phyloP scores from a whole-genome alignment of 257 asterid species.

The Primulina huaijiensis region DNA sequence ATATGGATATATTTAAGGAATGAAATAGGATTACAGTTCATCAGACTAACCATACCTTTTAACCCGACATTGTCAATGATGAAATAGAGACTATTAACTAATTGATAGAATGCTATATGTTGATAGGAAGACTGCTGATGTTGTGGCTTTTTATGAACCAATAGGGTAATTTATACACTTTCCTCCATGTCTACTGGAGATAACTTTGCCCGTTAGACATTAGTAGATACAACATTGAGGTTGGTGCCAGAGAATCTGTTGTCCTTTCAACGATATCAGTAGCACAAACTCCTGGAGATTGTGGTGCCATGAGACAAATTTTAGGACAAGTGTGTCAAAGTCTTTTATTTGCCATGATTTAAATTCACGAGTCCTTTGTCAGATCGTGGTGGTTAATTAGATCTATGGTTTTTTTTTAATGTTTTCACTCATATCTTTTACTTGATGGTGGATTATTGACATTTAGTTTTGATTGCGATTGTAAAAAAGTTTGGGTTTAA shows the following conservation, averaged over 20 bases:
- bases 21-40: not conserved
- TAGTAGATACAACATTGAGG: not conserved
- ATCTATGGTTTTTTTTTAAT: not conserved
- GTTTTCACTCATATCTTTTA: constrained; percentile 9
- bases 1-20: not conserved
- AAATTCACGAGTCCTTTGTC: constrained; percentile 3
- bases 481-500: constrained; percentile 6
- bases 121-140: not conserved
- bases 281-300: not conserved
- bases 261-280: not conserved
- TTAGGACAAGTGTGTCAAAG: not conserved
- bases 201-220: not conserved
- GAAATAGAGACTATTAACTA: not conserved
- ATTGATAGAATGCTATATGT: not conserved
- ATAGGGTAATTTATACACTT: not conserved
- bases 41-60: not conserved
- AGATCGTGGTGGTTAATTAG: not conserved
- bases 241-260: not conserved
- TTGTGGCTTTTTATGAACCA: not conserved
- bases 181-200: not conserved
- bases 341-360: constrained; percentile 17
- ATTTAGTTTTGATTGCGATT: constrained; percentile 19
- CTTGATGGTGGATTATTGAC: constrained; percentile 13
- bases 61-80: not conserved
- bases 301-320: not conserved